Conservation (phyloP, 768 basidiomycete genomes). For the Boletus rubescentipes region DNA sequence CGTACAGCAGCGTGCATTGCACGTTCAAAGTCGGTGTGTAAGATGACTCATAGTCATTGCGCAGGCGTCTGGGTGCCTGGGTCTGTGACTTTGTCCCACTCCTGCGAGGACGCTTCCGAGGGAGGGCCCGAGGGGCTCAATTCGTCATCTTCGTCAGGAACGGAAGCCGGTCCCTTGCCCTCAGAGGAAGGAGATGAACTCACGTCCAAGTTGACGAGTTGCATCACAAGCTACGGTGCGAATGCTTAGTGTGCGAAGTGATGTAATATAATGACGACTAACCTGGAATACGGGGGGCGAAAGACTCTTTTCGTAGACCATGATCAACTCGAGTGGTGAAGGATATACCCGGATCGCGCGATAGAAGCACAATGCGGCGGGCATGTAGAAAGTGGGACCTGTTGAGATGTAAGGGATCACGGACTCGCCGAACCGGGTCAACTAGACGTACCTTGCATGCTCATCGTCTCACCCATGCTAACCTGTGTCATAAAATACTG, state of each 20-base stretch:
- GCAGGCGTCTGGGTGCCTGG: conserved; percentile 57
- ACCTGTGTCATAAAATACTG: conserved; percentile 91
- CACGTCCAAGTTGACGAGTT: conserved; percentile 87
- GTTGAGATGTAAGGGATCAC: conserved; percentile 4
- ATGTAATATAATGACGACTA: conserved; percentile 10
- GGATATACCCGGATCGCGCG: conserved; percentile 94
- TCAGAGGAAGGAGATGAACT: conserved; percentile 56
- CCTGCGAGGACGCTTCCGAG: conserved; percentile 85
- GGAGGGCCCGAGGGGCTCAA: conserved; percentile 70
- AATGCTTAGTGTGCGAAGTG: conserved; percentile 8
- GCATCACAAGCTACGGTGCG: conserved; percentile 60
- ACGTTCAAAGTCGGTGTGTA: conserved; percentile 30
- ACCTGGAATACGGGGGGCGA: conserved; percentile 81
- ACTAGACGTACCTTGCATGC: conserved; percentile 55
- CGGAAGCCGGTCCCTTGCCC: conserved; percentile 25
- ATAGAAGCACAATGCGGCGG: conserved; percentile 89
- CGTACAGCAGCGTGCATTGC: conserved; percentile 30
- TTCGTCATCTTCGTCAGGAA: conserved; percentile 51
- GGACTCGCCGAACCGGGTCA: background rate
- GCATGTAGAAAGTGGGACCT: conserved; percentile 79
- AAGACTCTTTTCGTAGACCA: conserved; percentile 92
- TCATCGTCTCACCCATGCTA: conserved; percentile 81
- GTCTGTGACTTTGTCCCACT: conserved; percentile 88
- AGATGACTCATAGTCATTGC: conserved; percentile 33
- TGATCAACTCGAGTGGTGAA: conserved; percentile 88